A percentile compares a stretch with the other conserved stretches of the same genome.
Evolutionary conservation across 106 monocot species (phyloP).

Genomic region (Alisma plantagoaquatica): DNA sequence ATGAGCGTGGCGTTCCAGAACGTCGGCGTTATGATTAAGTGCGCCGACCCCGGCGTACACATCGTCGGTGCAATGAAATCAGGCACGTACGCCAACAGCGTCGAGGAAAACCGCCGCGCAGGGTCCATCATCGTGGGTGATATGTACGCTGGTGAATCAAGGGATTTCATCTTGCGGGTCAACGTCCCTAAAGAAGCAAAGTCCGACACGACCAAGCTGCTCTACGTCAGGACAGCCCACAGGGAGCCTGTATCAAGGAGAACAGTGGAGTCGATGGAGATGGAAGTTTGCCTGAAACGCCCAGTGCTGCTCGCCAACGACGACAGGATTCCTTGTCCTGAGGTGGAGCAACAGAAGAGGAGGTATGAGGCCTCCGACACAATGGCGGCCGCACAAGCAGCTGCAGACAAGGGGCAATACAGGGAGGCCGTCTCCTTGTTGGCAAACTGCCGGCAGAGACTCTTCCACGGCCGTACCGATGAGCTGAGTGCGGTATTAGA

Average conservation of each 20-base stretch:
- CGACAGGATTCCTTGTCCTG: constrained; percentile 21
- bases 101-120: constrained; percentile 21
- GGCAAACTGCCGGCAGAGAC: constrained; percentile 22
- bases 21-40: not conserved
- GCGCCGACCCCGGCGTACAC: not conserved
- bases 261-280: constrained; percentile 13
- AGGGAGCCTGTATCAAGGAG: constrained; percentile 38
- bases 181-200: constrained; percentile 21
- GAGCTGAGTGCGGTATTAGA: constrained; percentile 37
- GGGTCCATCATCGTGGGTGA: constrained; percentile 57
- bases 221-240: constrained; percentile 36
- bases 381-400: constrained; percentile 41
- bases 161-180: constrained; percentile 55
- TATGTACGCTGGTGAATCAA: constrained; percentile 79
- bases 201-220: constrained; percentile 16
- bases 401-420: constrained; percentile 55
- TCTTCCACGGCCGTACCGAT: constrained; percentile 39
- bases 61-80: constrained; percentile 35
- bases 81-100: constrained; percentile 44
- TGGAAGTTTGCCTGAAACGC: not conserved
- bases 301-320: not conserved
- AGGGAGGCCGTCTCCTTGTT: constrained; percentile 45
- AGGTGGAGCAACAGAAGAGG: constrained; percentile 68
- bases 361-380: constrained; percentile 53
- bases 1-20: not conserved